A percentile compares a stretch with the other conserved stretches of the same genome.
Conservation (phyloP, 129 eudicot genomes). For the Flaveria bidentis region DNA sequence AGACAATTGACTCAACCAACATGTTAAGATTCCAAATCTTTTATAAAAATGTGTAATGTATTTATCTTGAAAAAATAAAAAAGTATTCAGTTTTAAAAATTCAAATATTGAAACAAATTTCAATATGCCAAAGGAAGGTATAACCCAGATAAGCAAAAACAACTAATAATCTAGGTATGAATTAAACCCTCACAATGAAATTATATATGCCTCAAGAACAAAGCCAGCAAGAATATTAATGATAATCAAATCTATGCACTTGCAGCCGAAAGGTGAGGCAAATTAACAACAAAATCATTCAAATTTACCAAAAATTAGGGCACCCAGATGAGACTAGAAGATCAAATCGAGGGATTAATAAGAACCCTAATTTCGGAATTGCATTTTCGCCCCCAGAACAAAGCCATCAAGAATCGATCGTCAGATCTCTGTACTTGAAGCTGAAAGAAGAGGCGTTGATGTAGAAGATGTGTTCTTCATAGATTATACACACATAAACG, state of each 20-base stretch:
- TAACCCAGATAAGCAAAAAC: neutral
- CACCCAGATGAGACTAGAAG: slow-evolving; percentile 33
- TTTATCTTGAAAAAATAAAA: too few species aligned
- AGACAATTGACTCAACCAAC: too few species aligned
- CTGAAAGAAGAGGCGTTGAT: slow-evolving; percentile 58
- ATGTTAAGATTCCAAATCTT: too few species aligned
- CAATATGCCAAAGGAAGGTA: slow-evolving; percentile 23
- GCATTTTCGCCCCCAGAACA: slow-evolving; percentile 63
- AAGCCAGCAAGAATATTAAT: slow-evolving; percentile 52
- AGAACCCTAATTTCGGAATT: slow-evolving; percentile 23
- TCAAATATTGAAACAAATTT: neutral
- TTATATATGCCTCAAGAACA: slow-evolving; percentile 60
- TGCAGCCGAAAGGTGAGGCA: slow-evolving; percentile 73
- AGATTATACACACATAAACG: neutral
- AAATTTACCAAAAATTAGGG: slow-evolving; percentile 36
- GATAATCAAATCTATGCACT: slow-evolving; percentile 46
- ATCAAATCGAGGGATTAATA: slow-evolving; percentile 26
- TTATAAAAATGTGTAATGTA: too few species aligned
- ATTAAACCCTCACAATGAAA: slow-evolving; percentile 26
- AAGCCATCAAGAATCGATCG: slow-evolving; percentile 53
- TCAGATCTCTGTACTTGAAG: slow-evolving; percentile 50
- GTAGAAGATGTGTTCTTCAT: slow-evolving; percentile 42
- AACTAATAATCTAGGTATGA: slow-evolving; percentile 9
- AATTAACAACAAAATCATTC: neutral
- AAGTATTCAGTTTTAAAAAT: too few species aligned